Percentiles rank a stretch among this genome's conserved stretches.
These are phyloP conservation scores for Gnaphalium uliginosum DNA, from an alignment of 129 eudicot species.

Conservation along the genomic window DNA sequence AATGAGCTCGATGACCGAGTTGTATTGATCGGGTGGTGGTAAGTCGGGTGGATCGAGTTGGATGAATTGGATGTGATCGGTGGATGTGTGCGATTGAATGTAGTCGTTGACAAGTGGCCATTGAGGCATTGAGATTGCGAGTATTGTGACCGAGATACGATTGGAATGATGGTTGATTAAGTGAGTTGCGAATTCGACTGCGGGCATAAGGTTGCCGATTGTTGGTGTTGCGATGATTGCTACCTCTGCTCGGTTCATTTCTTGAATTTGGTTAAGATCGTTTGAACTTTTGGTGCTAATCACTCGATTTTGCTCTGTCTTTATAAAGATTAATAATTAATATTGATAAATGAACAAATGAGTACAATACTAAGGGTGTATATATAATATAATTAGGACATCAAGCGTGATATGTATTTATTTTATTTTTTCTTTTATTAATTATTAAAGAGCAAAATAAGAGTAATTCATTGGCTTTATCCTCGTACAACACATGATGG, in stretches of 20 bases:
- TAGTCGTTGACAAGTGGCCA: conserved; percentile 33
- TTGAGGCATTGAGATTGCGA: conserved; percentile 31
- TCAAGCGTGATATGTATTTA: too few relatives aligned
- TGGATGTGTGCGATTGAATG: conserved; percentile 23
- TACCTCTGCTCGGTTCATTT: conserved; percentile 32
- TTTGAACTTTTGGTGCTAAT: too few relatives aligned
- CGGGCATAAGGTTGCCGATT: conserved; percentile 43
- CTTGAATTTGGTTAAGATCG: not conserved
- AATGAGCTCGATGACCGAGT: conserved; percentile 7
- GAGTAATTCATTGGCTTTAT: too few relatives aligned
- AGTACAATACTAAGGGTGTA: too few relatives aligned
- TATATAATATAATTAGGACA: too few relatives aligned
- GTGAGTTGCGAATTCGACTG: conserved; percentile 42
- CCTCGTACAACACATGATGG: too few relatives aligned
- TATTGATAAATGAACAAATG: too few relatives aligned
- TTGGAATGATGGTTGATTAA: conserved; percentile 22
- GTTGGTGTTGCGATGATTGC: conserved; percentile 40
- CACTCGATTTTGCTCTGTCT: too few relatives aligned
- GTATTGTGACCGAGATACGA: conserved; percentile 31
- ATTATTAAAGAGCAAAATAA: too few relatives aligned
- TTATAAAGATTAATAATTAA: too few relatives aligned
- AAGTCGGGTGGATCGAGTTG: conserved; percentile 11
- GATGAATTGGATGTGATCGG: conserved; percentile 28
- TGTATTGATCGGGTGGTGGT: conserved; percentile 15
- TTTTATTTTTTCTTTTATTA: too few relatives aligned